Conservation (phyloP, 2,329 filamentous ascomycete genomes). For the Arthrobotrys musiformis region DNA sequence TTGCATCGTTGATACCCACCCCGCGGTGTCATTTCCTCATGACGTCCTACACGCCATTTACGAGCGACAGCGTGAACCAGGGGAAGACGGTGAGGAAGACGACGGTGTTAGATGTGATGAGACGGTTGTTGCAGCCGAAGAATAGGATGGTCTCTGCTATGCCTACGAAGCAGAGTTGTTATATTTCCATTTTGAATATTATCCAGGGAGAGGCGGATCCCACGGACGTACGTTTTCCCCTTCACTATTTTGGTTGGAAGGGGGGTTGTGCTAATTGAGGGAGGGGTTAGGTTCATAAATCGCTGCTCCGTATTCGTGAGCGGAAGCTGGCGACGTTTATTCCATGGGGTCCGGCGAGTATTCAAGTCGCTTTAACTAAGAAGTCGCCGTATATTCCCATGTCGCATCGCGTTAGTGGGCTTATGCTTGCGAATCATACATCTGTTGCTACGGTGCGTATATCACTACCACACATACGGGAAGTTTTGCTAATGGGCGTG, state of each 20-base stretch:
- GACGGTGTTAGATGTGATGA: constrained; percentile 97
- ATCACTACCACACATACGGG: no score
- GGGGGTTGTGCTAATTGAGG: background rate
- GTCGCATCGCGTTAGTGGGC: constrained; percentile 90
- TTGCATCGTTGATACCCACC: constrained; percentile 94
- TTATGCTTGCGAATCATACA: constrained; percentile 98
- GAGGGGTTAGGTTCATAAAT: constrained; percentile 80
- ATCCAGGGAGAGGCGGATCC: constrained; percentile 99
- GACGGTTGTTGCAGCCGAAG: constrained; percentile 92
- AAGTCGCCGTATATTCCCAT: constrained; percentile 95
- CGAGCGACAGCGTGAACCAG: constrained; percentile 92
- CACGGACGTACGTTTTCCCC: constrained; percentile 73
- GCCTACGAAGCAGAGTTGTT: constrained; percentile 96
- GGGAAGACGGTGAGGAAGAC: constrained; percentile 98
- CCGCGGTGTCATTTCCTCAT: constrained; percentile 98
- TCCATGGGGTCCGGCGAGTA: constrained; percentile 96
- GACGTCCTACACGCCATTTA: constrained; percentile 98
- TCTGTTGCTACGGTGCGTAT: constrained; percentile 83
- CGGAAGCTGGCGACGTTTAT: constrained; percentile 94
- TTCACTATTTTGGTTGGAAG: background rate
- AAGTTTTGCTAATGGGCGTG: background rate
- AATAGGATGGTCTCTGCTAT: constrained; percentile 99
- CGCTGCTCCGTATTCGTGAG: constrained; percentile 92
- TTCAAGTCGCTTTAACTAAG: constrained; percentile 95
- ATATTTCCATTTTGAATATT: constrained; percentile 98